Conservation (phyloP, 2,329 filamentous ascomycete species). For the Gliomastix tumulicola region DNA sequence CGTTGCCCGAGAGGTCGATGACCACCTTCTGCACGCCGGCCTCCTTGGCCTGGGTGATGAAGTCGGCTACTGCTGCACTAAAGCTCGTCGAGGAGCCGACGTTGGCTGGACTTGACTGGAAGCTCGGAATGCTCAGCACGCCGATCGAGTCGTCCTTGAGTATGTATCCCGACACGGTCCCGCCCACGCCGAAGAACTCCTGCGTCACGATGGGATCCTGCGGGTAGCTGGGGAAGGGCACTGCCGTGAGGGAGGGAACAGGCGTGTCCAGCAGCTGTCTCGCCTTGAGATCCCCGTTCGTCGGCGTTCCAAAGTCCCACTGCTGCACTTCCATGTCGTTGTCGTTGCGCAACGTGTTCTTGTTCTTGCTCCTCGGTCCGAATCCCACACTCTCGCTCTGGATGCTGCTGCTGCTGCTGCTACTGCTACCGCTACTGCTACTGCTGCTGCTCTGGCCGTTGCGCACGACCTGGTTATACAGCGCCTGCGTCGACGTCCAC, state of each 20-base stretch:
- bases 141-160: not conserved
- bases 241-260: no score
- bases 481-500: not conserved
- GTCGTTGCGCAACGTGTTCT: no score
- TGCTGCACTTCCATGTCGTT: not conserved
- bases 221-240: not conserved
- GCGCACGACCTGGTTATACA: not conserved
- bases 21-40: slow-evolving; percentile 40
- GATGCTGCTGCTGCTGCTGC: not conserved
- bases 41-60: not conserved
- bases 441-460: not conserved
- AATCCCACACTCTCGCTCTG: not conserved
- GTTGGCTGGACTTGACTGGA: not conserved
- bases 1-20: slow-evolving; percentile 56
- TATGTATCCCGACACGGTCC: not conserved
- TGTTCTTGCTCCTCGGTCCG: no score
- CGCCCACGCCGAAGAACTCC: not conserved
- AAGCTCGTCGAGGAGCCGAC: not conserved
- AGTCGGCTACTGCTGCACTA: not conserved
- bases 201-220: not conserved
- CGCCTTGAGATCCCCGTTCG: no score
- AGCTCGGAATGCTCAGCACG: not conserved
- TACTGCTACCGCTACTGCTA: not conserved
- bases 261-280: no score
- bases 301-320: no score